Base-by-base conservation (phyloP, 1,139 yeast genomes). In the Hansenula anomala region DNA sequence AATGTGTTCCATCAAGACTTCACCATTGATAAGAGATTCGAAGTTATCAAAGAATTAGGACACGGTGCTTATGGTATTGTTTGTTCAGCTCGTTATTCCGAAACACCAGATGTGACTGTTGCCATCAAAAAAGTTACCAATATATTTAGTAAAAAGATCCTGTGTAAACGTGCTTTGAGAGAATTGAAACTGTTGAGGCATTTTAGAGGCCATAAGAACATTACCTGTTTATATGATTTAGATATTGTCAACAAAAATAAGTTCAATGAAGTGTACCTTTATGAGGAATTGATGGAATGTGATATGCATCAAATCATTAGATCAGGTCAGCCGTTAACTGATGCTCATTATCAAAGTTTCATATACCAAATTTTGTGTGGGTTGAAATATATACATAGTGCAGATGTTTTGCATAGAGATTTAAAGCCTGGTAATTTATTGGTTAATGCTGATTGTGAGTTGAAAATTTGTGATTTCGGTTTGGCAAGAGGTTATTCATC, bases 21-120 rank as follows among this genome's bases (percentile, higher is more conserved):
- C 59, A 78, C 88, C 36, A 88, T 90, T 43, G 96, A 89, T 61
- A 78, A 78, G 50, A 69, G 95, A 43, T 87, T 89, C 62, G 83
- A 86, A 57, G 73, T 92, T 49, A 85, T 87, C 45, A 87, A 89
- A 55, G 96, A 89, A 54, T 73, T 92, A 36, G 98, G 98, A 22
- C 96, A 90, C 54, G 98, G 98, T 4, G 97, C 98, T 1, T 92
- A 92, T 58, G 98, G 98, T 25, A 80, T 90, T 7, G 97, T 92
- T 6, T 92, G 96, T 56, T 85, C 96, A 1, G 97, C 98, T 25
- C 77, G 79, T 54, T 90, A 90, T 61, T 67, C 74, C 6, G 83
- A 78, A 39, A 67, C 76, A 2, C 92, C 85, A 42, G 87, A 80
- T 39, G 84, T 82, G 13, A 63, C 71, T n/a, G 96, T 92, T 30